Base-by-base conservation (phyloP, 2,329 filamentous ascomycete species). In the Acarospora socialis region DNA sequence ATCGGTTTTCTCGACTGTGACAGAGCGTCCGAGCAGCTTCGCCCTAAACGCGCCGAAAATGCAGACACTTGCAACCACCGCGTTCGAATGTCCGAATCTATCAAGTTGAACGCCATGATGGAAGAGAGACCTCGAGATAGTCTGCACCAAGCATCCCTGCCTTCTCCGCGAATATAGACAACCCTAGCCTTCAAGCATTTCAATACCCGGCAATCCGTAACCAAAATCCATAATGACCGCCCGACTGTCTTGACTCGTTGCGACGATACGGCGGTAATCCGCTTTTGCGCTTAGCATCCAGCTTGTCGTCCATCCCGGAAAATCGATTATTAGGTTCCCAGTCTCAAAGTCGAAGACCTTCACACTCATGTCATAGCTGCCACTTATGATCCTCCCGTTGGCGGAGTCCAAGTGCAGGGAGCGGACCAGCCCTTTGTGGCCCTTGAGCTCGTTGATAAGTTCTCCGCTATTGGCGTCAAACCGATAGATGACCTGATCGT, bases 281-380 rank as follows among this genome's bases (percentile, higher is more conserved):
- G 81, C 86, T 66, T 94, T 94, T 31, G 90, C 90, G 42, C 82
- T 86, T 37, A 98, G 61, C 49, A 98, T 92, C 90, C 90, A 98
- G 56, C 83, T 92, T 7, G 79, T 78, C 36, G 93, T 92, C 84
- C 86, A 95, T 44, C 81, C 76, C n/a, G 84, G 81, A 47, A 94
- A 87, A 45, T 84, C 77, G 40, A 92, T 71, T 38, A 87, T 68
- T 44, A 83, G 68, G 28, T 75, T 63, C 20, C 86, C 87, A 3
- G 77, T 78, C 42, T 77, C 73, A 58, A 90, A 79, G 52, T 94
- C 81, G 56, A 84, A 94, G 1, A 95, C 83, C 52, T 92, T 92
- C 52, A 98, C 86, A 46, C 87, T 86, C 46, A 82, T 81, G 52
- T 98, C 90, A 54, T 98, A 98, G 51, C 80, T 90, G 12, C 83